phyloP scores from a whole-genome alignment of 768 basidiomycete genomes.

The Hygrophorus russula region DNA sequence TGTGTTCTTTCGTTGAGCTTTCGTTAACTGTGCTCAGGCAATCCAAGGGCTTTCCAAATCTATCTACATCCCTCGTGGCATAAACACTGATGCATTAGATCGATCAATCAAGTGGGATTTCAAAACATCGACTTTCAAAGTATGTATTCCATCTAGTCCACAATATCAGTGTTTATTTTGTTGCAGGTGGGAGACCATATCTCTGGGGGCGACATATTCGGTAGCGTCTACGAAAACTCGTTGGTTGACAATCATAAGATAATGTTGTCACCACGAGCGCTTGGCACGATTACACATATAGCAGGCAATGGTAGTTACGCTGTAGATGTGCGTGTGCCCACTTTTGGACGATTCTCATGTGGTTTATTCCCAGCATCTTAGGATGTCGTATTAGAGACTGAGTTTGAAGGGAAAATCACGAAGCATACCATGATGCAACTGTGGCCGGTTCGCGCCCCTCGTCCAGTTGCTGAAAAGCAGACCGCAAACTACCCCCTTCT shows the following conservation, averaged over 20 bases:
- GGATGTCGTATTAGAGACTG: constrained; percentile 95
- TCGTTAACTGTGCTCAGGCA: constrained; percentile 30
- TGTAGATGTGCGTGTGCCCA: constrained; percentile 49
- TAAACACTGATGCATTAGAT: constrained; percentile 93
- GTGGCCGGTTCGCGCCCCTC: constrained; percentile 97
- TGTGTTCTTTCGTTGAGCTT: neutral
- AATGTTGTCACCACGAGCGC: constrained; percentile 87
- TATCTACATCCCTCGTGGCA: constrained; percentile 99
- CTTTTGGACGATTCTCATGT: neutral
- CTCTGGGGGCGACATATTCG: constrained; percentile 94
- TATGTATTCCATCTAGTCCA: constrained; percentile 16
- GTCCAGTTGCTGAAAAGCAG: constrained; percentile 91
- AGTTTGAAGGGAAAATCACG: constrained; percentile 91
- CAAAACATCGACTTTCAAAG: constrained; percentile 70
- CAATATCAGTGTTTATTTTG: constrained; percentile 4
- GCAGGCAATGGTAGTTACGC: constrained; percentile 91
- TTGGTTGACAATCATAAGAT: constrained; percentile 95
- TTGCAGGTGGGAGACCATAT: constrained; percentile 89
- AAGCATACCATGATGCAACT: constrained; percentile 96
- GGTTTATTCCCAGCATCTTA: constrained; percentile 17
- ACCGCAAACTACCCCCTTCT: constrained; percentile 86
- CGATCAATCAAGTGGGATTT: constrained; percentile 92
- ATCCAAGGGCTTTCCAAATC: constrained; percentile 96
- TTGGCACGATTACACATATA: constrained; percentile 89
- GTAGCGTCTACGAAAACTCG: constrained; percentile 93